These are phyloP conservation scores for Diospyros lotus DNA, from an alignment of 148 eudicot species.

Conservation along the genomic window DNA sequence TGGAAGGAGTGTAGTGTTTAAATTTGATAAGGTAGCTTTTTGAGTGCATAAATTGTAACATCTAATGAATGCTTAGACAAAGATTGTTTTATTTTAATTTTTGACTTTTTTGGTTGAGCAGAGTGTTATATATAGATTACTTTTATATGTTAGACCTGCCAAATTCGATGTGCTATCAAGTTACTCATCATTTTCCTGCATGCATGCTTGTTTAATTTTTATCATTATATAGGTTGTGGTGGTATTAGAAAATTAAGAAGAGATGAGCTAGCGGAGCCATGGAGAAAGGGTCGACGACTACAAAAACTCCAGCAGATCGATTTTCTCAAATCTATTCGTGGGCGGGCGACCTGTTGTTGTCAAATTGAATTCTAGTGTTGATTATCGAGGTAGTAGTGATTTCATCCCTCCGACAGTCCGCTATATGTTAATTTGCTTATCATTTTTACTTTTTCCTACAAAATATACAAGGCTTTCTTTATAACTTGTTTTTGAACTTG, in stretches of 20 bases:
- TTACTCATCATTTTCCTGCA: no score
- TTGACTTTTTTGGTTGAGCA: no score
- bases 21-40: no score
- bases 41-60: no score
- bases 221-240: background rate
- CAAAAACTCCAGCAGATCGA: conserved; percentile 85
- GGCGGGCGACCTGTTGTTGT: conserved; percentile 98
- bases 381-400: conserved; percentile 70
- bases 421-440: background rate
- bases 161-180: no score
- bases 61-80: no score
- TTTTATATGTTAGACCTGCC: no score
- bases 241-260: conserved; percentile 16
- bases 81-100: no score
- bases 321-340: conserved; percentile 91
- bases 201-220: background rate
- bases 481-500: background rate
- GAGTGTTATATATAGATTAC: no score
- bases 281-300: conserved; percentile 59
- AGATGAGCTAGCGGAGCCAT: conserved; percentile 63
- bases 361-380: conserved; percentile 94
- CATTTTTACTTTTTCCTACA: background rate
- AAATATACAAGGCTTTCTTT: background rate
- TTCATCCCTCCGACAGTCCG: background rate
- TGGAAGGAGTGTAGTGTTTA: no score